Evolutionary conservation across 495 filamentous ascomycete species (phyloP), one percentile per base, ranked within the genome.

Genomic region (Hypoxylon lienhwacheense): DNA sequence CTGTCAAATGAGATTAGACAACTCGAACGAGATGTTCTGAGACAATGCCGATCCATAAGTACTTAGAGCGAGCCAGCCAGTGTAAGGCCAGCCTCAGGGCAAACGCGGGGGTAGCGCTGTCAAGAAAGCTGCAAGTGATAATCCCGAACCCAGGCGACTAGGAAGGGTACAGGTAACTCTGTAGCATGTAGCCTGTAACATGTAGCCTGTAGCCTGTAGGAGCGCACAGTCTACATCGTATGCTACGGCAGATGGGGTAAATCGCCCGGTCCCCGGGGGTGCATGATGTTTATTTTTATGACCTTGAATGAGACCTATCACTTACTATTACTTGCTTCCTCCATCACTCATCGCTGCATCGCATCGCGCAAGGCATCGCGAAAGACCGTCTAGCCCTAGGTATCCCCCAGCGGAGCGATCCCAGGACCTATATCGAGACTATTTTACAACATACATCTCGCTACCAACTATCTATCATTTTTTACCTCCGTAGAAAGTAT

Each of bases 111-210:
- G 52, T 61, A 53, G 47, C 52, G 52, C 52, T 61, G 58, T 56
- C 58, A 61, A 55, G n/a, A n/a, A 41, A 47, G 50, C 58, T 61
- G 58, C 58, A 56, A 56, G 58, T 61, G 52, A 56, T 53, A 43
- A 56, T 61, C 58, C 52, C 58, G 52, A 55, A 61, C 58, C 52
- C 47, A 47, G 32, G 28, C 33, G 51, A 56, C 52, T 35, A 44
- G 58, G 57, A 34, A 36, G 28, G n/a, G 17, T 31, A 19, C 32
- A 44, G 45, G n/a, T n/a, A n/a, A n/a, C n/a, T n/a, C n/a, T n/a
- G n/a, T n/a, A n/a, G n/a, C n/a, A n/a, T n/a, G n/a, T n/a, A n/a
- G n/a, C n/a, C n/a, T n/a, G n/a, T n/a, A n/a, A n/a, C n/a, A n/a
- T n/a, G n/a, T n/a, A n/a, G n/a, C n/a, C n/a, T n/a, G n/a, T n/a